Base-by-base conservation (phyloP, 768 basidiomycete species). In the Tricholomella constricta region DNA sequence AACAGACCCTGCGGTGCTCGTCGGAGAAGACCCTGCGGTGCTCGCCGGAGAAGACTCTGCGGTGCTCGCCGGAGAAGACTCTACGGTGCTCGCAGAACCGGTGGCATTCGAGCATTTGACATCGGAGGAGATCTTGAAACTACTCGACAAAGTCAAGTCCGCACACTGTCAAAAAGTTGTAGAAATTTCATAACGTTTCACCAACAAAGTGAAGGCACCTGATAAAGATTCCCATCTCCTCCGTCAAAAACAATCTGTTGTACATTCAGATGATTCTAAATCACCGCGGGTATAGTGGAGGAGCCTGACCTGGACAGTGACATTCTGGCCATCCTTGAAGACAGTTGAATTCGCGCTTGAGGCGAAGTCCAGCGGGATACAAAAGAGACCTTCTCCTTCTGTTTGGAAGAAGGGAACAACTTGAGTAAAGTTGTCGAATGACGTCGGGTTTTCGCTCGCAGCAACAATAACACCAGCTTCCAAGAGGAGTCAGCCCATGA, bases 201-300 rank as follows among this genome's bases (percentile, higher is more conserved):
- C 56, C 34, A 46, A 40, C 42, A 6, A 63, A 69, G 37, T 17
- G 25, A 2, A n/a, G 22, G 3, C 61, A 81, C 88, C 77, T 92
- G 89, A 70, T 78, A 91, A 7, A 94, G 77, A 25, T 63, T 42
- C 19, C 84, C 85, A 62, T 94, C 91, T 31, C 89, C 89, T 35
- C 88, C 89, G 57, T 82, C 69, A 63, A 70, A 92, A 25, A 81
- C 58, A 20, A 91, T 61, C 73, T 78, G 44, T 15, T 20, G 29
- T 10, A 48, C 37, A 36, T 47, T 27, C 14, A 36, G 27, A 50
- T 37, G 15, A 22, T 26, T 23, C 29, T n/a, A 38, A n/a, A 37
- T 36, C 20, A 25, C 1, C 34, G n/a, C 6, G 31, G 32, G 12
- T 27, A 44, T 5, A 22, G 20, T n/a, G 23, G 32, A 42, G 29